Evolutionary conservation across 169 alveolate genomes (phyloP), one percentile per base, ranked within the genome.

Genomic region (Plasmodium inui): DNA sequence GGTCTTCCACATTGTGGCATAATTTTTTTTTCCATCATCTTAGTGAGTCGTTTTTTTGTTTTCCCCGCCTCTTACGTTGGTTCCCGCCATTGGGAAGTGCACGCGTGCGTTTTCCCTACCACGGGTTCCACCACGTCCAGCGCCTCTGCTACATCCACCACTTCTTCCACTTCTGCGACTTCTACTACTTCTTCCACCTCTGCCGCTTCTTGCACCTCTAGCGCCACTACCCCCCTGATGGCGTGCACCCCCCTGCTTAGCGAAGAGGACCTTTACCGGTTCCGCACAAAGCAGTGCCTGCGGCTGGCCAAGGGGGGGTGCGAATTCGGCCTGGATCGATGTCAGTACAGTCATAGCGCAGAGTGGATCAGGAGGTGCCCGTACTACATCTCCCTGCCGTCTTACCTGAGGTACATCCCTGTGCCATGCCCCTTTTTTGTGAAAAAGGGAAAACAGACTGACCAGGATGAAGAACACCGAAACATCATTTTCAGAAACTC

Each of bases 291-390:
- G 82, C 97, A 96, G 32, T 97, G 98, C 30, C 72, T 96, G 55
- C 74, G 97, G 72, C 93, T 97, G 78, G 96, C 96, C n/a, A 95
- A 96, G 22, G 95, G 96, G 72, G 88, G 93, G 14, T 97, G 98
- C 39, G 98, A 97, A 84, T 97, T 97, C 41, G 98, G 98, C 7
- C 96, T 94, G 14, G 96, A 96, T 83, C 74, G 98, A 71, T 97
- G 98, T 74, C 97, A 96, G 92, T 97, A 97, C 94, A 96, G 98
- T 32, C 98, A 97, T 70, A 96, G 93, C 92, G 89, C 96, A 1
- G 95, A 96, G 93, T 97, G 98, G 98, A 97, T 97, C 53, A 85
- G 98, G 41, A 73, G 98, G 57, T 96, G 98, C 88, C 98, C 98
- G 6, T 97, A 96, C 84, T 97, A 97, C 92, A 82, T 97, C 53